A percentile compares a stretch with the other conserved stretches of the same genome.
These are phyloP conservation scores for Eutypa lata DNA, from an alignment of 2,329 filamentous ascomycete genomes.

Conservation along the genomic window DNA sequence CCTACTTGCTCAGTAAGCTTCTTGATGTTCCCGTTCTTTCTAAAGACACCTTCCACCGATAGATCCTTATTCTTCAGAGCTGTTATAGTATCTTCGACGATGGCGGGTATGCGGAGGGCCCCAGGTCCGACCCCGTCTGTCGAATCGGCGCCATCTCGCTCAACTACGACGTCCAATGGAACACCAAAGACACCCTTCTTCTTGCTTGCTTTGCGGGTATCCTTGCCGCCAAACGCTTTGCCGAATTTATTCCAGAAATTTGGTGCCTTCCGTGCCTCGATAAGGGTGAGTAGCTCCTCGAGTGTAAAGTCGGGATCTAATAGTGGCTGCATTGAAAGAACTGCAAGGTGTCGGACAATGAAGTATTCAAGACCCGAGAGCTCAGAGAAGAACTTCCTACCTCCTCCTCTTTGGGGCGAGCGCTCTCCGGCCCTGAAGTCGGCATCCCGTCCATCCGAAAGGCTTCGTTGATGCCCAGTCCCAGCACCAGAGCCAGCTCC, in stretches of 20 bases:
- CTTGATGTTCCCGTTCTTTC: conserved; percentile 98
- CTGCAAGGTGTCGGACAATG: conserved; percentile 91
- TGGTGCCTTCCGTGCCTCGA: conserved; percentile 82
- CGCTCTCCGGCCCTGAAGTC: conserved; percentile 51
- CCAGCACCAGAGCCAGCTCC: conserved; percentile 42
- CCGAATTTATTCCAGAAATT: conserved; percentile 99
- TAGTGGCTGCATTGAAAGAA: conserved; percentile 90
- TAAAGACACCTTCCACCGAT: conserved; percentile 96
- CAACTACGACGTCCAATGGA: conserved; percentile 81
- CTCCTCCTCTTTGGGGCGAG: conserved; percentile 49
- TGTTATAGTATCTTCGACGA: conserved; percentile 90
- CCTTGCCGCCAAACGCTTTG: conserved; percentile 84
- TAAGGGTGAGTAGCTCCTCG: conserved; percentile 86
- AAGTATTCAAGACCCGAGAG: conserved; percentile 95
- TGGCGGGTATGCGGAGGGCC: conserved; percentile 82
- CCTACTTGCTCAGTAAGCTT: conserved; percentile 84
- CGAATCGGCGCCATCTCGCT: conserved; percentile 94
- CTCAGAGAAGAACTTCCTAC: conserved; percentile 91
- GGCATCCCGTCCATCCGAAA: conserved; percentile 48
- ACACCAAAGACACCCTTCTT: conserved; percentile 96
- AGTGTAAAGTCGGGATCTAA: conserved; percentile 88
- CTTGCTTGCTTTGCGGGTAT: conserved; percentile 72
- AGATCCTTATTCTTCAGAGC: conserved; percentile 99
- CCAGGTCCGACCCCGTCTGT: conserved; percentile 94
- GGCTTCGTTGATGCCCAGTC: conserved; percentile 64